Evolutionary conservation across 371 early-diverging fungal genomes (phyloP).

Genomic region (Rhizomucor miehei): DNA sequence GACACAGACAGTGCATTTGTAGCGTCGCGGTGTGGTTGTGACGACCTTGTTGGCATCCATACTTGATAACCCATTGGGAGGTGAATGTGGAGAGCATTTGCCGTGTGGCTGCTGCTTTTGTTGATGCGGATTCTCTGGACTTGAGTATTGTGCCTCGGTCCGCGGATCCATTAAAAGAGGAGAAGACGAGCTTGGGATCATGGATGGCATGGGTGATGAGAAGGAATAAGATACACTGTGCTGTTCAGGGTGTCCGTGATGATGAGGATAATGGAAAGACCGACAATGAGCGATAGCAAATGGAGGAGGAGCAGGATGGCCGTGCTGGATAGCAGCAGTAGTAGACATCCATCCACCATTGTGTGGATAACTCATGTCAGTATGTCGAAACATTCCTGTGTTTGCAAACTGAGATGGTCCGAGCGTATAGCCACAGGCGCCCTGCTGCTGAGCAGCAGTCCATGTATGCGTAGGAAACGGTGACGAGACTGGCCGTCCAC

Average conservation of each 20-base stretch:
- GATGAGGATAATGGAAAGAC: no score
- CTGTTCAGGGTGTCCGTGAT: no score
- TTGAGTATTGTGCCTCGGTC: not conserved
- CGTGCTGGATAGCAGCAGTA: no score
- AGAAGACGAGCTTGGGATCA: not conserved
- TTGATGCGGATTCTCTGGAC: not conserved
- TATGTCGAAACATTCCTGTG: not conserved
- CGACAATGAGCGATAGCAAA: no score
- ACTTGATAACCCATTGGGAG: not conserved
- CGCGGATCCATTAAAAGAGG: not conserved
- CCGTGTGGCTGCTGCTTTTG: not conserved
- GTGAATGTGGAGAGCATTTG: not conserved
- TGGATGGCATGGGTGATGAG: no score
- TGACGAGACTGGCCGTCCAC: no score
- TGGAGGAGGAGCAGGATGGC: no score
- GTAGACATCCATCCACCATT: no score
- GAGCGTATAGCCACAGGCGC: not conserved
- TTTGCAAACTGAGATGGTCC: not conserved
- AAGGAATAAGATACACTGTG: no score
- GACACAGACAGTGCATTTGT: conserved; percentile 45
- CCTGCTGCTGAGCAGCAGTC: not conserved
- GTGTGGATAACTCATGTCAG: no score
- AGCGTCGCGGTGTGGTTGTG: conserved; percentile 20
- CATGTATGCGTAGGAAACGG: not conserved
- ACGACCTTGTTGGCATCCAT: conserved; percentile 3